phyloP scores from a whole-genome alignment of 176 grass and related monocot genomes.

The Avena sativa region DNA sequence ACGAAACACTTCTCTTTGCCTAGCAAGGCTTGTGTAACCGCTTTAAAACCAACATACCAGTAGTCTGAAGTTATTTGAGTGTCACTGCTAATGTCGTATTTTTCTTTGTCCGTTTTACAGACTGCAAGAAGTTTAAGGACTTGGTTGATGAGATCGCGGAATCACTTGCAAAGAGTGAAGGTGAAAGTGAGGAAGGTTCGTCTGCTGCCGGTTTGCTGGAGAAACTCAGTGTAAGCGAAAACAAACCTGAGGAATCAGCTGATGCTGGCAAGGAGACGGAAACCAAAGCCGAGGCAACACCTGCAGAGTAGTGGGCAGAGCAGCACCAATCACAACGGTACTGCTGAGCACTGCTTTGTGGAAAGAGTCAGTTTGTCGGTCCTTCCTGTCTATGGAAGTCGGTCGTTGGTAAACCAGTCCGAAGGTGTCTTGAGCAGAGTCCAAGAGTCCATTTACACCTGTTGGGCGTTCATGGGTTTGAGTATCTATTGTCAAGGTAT shows the following conservation, averaged over 20 bases:
- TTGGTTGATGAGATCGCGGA: constrained; percentile 66
- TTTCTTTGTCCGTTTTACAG: constrained; percentile 40
- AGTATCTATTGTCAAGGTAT: constrained; percentile 30
- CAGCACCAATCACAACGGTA: background rate
- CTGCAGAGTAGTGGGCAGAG: constrained; percentile 33
- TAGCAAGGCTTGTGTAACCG: background rate
- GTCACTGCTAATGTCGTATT: constrained; percentile 15
- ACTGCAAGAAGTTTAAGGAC: constrained; percentile 75
- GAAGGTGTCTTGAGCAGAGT: constrained; percentile 34
- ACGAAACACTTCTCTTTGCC: background rate
- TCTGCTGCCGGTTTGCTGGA: constrained; percentile 54
- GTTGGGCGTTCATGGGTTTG: background rate
- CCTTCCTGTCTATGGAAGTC: background rate
- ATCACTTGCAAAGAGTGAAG: constrained; percentile 45
- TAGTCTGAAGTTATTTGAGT: constrained; percentile 26
- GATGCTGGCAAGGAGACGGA: constrained; percentile 32
- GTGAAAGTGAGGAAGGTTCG: constrained; percentile 45
- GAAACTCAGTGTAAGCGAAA: constrained; percentile 62
- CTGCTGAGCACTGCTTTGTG: background rate
- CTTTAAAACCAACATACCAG: background rate
- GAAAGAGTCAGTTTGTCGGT: constrained; percentile 23
- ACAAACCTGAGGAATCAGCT: constrained; percentile 44
- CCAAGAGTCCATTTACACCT: constrained; percentile 7
- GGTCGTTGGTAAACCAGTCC: constrained; percentile 20
- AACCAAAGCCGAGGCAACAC: constrained; percentile 18